Conservation (phyloP, 192 early-diverging fungal species). For the Coemansia asiatica region DNA sequence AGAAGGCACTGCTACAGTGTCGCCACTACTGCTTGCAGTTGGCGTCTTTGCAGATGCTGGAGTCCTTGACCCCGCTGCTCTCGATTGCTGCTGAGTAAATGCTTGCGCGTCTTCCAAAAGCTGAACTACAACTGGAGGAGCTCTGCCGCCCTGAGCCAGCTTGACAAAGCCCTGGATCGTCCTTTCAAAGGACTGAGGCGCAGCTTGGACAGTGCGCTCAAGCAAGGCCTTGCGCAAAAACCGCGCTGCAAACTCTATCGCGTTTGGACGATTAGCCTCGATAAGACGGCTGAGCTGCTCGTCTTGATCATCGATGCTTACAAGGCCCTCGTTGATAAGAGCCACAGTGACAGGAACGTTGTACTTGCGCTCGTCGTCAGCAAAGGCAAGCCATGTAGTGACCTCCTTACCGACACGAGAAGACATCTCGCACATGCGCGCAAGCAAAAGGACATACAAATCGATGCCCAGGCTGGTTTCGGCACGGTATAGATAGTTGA, state of each 20-base stretch:
- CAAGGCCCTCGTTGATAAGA: conserved; percentile 76
- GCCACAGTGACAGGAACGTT: conserved; percentile 82
- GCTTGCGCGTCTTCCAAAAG: conserved; percentile 40
- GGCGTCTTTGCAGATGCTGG: not conserved
- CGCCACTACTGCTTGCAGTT: not conserved
- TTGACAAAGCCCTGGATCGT: conserved; percentile 74
- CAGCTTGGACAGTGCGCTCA: conserved; percentile 48
- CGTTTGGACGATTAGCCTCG: conserved; percentile 67
- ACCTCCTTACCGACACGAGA: conserved; percentile 80
- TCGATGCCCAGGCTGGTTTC: conserved; percentile 76
- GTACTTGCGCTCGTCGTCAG: conserved; percentile 93
- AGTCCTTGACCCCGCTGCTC: conserved; percentile 2
- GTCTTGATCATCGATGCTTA: conserved; percentile 82
- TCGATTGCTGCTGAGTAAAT: conserved; percentile 10
- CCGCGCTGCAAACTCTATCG: conserved; percentile 75
- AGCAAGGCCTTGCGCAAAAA: conserved; percentile 72
- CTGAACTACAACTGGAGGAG: conserved; percentile 47
- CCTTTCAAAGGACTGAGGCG: conserved; percentile 63
- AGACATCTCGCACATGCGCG: conserved; percentile 83
- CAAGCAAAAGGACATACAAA: conserved; percentile 78
- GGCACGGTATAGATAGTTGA: conserved; percentile 79
- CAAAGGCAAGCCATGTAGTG: conserved; percentile 87
- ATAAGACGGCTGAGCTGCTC: conserved; percentile 83
- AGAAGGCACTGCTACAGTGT: not conserved
- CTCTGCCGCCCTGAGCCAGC: conserved; percentile 63